Conservation (phyloP, 1,139 yeast genomes). For the Petasospora rhodanensis region DNA sequence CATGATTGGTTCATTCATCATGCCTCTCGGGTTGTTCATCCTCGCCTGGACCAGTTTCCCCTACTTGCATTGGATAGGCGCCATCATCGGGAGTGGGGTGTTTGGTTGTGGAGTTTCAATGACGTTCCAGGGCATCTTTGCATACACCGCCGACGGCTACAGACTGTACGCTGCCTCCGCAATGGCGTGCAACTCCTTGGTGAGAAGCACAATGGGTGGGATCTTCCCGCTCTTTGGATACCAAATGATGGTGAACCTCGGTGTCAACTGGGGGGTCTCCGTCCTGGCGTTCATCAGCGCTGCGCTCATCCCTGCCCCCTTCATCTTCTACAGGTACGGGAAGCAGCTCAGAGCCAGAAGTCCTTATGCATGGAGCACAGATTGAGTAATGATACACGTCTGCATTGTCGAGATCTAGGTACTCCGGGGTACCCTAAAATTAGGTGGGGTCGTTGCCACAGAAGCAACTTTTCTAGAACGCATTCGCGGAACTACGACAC, state of each 20-base stretch:
- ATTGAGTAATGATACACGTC: no score
- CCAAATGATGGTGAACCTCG: conserved; percentile 50
- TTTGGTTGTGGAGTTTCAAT: conserved; percentile 55
- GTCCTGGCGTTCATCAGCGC: conserved; percentile 52
- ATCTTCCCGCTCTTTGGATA: conserved; percentile 73
- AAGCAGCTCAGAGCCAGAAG: conserved; percentile 50
- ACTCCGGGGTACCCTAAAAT: no score
- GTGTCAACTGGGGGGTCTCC: conserved; percentile 60
- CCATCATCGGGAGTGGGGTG: conserved; percentile 59
- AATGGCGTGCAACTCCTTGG: conserved; percentile 71
- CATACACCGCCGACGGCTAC: conserved; percentile 62
- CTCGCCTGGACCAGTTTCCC: conserved; percentile 69
- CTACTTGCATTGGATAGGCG: conserved; percentile 70
- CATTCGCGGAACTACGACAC: no score
- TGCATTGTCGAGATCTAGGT: no score
- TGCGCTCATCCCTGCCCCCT: conserved; percentile 63
- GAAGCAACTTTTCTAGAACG: no score
- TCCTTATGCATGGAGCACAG: conserved; percentile 35
- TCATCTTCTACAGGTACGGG: conserved; percentile 56
- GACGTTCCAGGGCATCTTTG: conserved; percentile 52
- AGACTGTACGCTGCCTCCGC: conserved; percentile 69
- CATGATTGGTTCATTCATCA: conserved; percentile 35
- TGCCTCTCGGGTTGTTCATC: conserved; percentile 70
- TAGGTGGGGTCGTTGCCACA: no score
- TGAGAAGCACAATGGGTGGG: conserved; percentile 66